phyloP scores from a whole-genome alignment of 257 asterid genomes.

The Anisodus acutangulus region DNA sequence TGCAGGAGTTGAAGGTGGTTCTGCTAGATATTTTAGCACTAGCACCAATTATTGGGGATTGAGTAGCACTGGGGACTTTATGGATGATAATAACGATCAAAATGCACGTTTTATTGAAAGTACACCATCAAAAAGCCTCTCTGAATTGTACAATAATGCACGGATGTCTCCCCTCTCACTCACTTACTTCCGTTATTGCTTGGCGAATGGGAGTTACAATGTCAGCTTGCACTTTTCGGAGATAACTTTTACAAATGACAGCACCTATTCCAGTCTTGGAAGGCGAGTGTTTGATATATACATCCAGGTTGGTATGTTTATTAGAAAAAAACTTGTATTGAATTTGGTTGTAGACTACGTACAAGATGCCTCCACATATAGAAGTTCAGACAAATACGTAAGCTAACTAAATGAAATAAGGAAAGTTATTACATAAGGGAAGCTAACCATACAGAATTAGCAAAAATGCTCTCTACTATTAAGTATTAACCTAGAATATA shows the following conservation, averaged over 20 bases:
- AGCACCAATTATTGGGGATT: constrained; percentile 66
- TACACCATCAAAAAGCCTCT: constrained; percentile 41
- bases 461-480: background rate
- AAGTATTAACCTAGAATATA: background rate
- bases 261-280: constrained; percentile 73
- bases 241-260: constrained; percentile 63
- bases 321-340: background rate
- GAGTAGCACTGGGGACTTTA: constrained; percentile 86
- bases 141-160: constrained; percentile 69
- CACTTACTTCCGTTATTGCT: constrained; percentile 77
- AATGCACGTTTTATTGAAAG: constrained; percentile 52
- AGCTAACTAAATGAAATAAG: background rate
- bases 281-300: constrained; percentile 70
- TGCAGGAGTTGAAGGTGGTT: constrained; percentile 55
- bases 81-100: constrained; percentile 65
- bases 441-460: background rate
- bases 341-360: background rate
- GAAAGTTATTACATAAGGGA: background rate
- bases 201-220: constrained; percentile 80
- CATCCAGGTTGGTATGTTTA: constrained; percentile 63
- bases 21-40: constrained; percentile 51
- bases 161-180: constrained; percentile 84
- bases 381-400: background rate
- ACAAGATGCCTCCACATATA: background rate
- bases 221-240: constrained; percentile 83